A percentile compares a stretch with the other conserved stretches of the same genome.
These are phyloP conservation scores for Phenoliferia sp. DNA, from an alignment of 1,284 basidiomycete species.

Conservation along the genomic window DNA sequence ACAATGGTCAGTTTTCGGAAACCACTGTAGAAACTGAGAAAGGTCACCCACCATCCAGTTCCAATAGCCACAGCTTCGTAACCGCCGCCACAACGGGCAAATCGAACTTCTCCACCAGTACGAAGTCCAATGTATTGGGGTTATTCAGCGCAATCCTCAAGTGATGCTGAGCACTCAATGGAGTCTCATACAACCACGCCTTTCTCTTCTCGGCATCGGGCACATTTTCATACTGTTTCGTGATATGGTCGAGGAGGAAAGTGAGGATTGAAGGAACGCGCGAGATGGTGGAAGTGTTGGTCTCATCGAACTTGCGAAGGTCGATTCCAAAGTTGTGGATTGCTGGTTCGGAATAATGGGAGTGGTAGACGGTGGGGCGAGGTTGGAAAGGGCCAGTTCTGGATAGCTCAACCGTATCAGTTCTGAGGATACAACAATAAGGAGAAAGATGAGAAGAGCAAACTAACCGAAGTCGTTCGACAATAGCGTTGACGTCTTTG, in stretches of 20 bases:
- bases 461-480: conserved; percentile 28
- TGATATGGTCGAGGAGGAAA: conserved; percentile 16
- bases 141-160: conserved; percentile 2
- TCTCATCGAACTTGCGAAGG: conserved; percentile 28
- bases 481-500: conserved; percentile 29
- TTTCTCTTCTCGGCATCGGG: conserved; percentile 22
- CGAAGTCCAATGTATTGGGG: neutral
- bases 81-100: conserved; percentile 30
- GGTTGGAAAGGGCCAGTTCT: conserved; percentile 35
- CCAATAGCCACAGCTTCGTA: conserved; percentile 36
- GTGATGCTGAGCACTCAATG: conserved; percentile 22
- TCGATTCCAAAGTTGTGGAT: conserved; percentile 27
- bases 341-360: conserved; percentile 29
- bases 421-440: neutral
- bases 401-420: neutral
- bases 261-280: conserved; percentile 21
- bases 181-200: conserved; percentile 28
- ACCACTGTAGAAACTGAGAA: neutral
- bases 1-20: neutral
- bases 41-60: conserved; percentile 31
- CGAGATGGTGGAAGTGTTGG: conserved; percentile 1
- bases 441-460: neutral
- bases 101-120: conserved; percentile 20
- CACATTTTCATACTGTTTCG: neutral
- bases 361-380: conserved; percentile 23